Evolutionary conservation across 345 rosid genomes (phyloP).

Genomic region (Arabis alpina): DNA sequence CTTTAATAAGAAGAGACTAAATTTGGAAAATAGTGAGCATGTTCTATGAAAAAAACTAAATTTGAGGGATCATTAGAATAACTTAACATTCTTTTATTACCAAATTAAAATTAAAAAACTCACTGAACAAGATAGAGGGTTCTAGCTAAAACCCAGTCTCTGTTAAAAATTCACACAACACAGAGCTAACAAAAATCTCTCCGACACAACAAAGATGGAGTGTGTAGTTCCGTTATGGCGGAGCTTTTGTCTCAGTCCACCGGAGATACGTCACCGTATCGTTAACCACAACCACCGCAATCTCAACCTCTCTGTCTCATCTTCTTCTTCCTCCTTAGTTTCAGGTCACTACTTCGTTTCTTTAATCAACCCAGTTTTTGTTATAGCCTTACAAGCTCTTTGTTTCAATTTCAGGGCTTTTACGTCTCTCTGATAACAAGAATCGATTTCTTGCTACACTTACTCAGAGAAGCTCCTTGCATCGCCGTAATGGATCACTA

Average conservation of each 20-base stretch:
- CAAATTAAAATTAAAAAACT: not conserved
- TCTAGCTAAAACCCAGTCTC: conserved; percentile 29
- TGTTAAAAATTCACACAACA: not conserved
- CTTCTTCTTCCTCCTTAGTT: conserved; percentile 24
- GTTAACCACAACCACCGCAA: conserved; percentile 14
- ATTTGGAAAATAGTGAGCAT: not conserved
- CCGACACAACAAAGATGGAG: conserved; percentile 38
- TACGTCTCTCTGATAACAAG: conserved; percentile 20
- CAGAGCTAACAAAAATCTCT: not conserved
- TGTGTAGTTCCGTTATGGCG: conserved; percentile 42
- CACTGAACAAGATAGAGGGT: not conserved
- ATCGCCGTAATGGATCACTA: conserved; percentile 6
- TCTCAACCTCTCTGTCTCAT: conserved; percentile 12
- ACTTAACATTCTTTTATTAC: not conserved
- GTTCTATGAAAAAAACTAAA: not conserved
- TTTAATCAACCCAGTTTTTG: conserved; percentile 12
- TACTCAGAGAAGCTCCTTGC: not conserved
- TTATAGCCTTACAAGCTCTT: conserved; percentile 20
- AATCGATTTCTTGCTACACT: conserved; percentile 30
- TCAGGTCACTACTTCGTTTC: conserved; percentile 31
- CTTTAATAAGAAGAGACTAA: no score
- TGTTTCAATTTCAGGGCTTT: conserved; percentile 20
- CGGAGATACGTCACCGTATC: conserved; percentile 32
- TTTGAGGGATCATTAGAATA: conserved; percentile 4
- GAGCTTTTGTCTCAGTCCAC: conserved; percentile 40